A percentile compares a stretch with the other conserved stretches of the same genome.
These are phyloP conservation scores for Fragaria vesca DNA, from an alignment of 306 rosid genomes.

Conservation along the genomic window DNA sequence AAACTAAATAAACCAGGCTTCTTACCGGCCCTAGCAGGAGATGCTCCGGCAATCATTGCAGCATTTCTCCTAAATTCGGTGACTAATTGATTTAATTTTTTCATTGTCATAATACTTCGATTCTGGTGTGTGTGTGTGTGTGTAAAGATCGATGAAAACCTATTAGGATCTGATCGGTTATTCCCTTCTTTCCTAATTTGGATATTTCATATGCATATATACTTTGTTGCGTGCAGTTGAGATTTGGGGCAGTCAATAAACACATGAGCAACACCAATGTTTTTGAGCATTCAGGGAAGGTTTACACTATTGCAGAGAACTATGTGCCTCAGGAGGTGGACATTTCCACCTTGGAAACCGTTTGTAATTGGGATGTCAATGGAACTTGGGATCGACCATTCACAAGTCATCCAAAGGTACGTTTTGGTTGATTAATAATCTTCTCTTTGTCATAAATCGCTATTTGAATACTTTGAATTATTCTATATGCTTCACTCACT, in stretches of 20 bases:
- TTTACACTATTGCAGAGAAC: constrained; percentile 54
- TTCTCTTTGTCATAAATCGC: neutral
- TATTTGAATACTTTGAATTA: neutral
- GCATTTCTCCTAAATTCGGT: constrained; percentile 53
- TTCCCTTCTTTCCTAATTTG: too few relatives aligned
- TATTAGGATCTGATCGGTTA: neutral
- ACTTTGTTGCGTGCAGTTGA: constrained; percentile 30
- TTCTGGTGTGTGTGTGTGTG: neutral
- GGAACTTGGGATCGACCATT: constrained; percentile 66
- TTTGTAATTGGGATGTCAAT: constrained; percentile 50
- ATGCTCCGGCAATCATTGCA: constrained; percentile 40
- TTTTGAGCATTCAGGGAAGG: constrained; percentile 59
- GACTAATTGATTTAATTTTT: neutral
- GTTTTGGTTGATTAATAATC: neutral
- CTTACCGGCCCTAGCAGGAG: constrained; percentile 48
- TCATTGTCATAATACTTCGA: neutral
- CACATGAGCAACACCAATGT: constrained; percentile 61
- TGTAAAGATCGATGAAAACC: constrained; percentile 7
- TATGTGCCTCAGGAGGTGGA: constrained; percentile 66
- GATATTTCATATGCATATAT: neutral
- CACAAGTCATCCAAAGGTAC: constrained; percentile 70
- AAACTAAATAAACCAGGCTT: constrained; percentile 40
- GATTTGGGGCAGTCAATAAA: constrained; percentile 58
- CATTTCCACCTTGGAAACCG: constrained; percentile 39
- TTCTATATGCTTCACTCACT: too few relatives aligned